These are phyloP conservation scores for Suillus occidentalis DNA, from an alignment of 768 basidiomycete genomes.

Conservation along the genomic window DNA sequence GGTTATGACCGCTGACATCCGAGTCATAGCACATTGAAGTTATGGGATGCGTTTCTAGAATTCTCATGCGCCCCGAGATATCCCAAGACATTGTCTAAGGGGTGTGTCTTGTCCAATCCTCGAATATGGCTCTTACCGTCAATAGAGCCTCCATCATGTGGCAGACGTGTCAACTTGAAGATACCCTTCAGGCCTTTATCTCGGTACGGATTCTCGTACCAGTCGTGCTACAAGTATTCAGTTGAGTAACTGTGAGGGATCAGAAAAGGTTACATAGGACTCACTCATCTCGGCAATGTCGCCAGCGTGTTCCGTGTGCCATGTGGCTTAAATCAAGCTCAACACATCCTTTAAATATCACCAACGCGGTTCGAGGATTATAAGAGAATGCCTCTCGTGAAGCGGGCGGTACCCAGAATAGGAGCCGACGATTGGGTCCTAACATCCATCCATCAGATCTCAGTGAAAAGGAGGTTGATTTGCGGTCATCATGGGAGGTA, in stretches of 20 bases:
- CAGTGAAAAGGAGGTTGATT: background rate
- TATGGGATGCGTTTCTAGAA: background rate
- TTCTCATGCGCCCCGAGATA: background rate
- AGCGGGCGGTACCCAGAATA: constrained; percentile 11
- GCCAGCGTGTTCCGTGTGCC: constrained; percentile 2
- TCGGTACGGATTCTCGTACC: background rate
- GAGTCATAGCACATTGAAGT: too few species aligned
- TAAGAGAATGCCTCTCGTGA: constrained; percentile 1
- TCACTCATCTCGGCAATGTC: background rate
- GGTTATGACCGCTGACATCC: background rate
- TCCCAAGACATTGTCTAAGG: background rate
- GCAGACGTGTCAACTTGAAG: background rate
- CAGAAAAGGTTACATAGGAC: background rate
- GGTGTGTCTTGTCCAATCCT: background rate
- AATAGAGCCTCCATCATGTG: background rate
- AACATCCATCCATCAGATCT: constrained; percentile 8
- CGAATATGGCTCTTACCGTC: background rate
- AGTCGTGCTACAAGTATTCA: background rate
- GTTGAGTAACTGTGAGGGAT: background rate
- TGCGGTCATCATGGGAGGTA: background rate
- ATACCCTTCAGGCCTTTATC: background rate
- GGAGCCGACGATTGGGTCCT: constrained; percentile 1
- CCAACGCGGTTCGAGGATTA: constrained; percentile 5
- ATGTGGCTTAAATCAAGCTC: constrained; percentile 9
- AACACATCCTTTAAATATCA: background rate